phyloP scores from a whole-genome alignment of 192 early-diverging fungal genomes.

The Coemansia guatemalensis region DNA sequence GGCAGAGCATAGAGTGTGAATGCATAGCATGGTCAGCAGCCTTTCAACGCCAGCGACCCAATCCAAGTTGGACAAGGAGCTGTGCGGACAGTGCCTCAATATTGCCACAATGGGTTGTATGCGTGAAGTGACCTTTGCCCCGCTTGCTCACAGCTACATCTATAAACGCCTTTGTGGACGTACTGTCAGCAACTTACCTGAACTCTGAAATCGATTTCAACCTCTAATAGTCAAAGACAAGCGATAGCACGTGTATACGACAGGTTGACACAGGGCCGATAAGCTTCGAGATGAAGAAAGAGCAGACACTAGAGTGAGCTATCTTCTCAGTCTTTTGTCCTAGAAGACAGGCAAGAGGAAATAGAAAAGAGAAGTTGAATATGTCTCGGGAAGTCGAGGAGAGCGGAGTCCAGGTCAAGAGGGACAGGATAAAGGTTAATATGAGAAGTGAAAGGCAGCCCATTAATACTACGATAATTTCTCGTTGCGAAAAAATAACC shows the following conservation, averaged over 20 bases:
- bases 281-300: background rate
- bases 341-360: background rate
- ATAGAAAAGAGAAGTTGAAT: background rate
- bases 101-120: background rate
- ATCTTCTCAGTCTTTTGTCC: background rate
- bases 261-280: background rate
- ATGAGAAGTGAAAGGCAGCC: background rate
- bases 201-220: background rate
- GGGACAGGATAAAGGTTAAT: background rate
- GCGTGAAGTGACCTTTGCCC: background rate
- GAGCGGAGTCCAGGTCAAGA: background rate
- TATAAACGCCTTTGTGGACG: background rate
- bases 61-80: background rate
- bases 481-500: background rate
- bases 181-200: background rate
- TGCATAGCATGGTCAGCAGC: background rate
- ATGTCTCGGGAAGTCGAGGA: background rate
- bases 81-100: background rate
- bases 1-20: background rate
- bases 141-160: background rate
- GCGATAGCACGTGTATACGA: background rate
- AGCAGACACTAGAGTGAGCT: background rate
- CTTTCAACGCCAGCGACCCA: background rate
- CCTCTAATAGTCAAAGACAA: background rate
- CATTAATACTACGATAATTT: background rate